Conservation (phyloP, 2,329 filamentous ascomycete species). For the Fusarium sambucinum region DNA sequence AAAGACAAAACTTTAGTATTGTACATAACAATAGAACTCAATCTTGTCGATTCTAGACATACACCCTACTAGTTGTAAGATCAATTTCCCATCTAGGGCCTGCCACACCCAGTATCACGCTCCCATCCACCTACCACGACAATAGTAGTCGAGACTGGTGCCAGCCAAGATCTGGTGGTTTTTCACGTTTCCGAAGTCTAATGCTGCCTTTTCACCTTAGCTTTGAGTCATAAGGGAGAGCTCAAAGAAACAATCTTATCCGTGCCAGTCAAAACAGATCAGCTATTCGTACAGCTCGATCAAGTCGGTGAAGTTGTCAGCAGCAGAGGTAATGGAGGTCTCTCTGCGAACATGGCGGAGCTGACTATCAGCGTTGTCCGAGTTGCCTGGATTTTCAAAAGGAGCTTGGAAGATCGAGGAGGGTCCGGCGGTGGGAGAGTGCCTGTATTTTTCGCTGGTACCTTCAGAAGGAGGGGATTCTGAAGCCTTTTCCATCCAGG, state of each 20-base stretch:
- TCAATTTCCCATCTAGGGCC: no score
- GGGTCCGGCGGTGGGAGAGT: not conserved
- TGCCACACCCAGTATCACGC: no score
- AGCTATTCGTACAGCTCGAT: not conserved
- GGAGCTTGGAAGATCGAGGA: not conserved
- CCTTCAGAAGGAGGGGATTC: not conserved
- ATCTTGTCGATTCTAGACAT: no score
- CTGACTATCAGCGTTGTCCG: not conserved
- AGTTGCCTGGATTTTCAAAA: not conserved
- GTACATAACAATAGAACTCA: no score
- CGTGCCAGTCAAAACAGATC: not conserved
- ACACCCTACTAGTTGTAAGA: no score
- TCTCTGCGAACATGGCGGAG: constrained; percentile 4
- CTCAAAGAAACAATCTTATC: no score
- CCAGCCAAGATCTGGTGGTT: not conserved
- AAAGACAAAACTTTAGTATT: no score
- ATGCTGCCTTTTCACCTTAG: no score
- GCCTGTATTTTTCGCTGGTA: not conserved
- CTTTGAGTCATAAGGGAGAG: no score
- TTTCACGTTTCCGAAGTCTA: no score
- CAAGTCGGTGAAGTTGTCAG: not conserved
- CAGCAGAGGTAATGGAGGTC: not conserved
- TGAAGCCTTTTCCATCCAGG: not conserved
- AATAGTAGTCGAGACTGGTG: not conserved
- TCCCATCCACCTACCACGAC: not conserved